Evolutionary conservation across 345 rosid genomes (phyloP), one percentile per base, ranked within the genome.

Genomic region (Linum usitatissimum): DNA sequence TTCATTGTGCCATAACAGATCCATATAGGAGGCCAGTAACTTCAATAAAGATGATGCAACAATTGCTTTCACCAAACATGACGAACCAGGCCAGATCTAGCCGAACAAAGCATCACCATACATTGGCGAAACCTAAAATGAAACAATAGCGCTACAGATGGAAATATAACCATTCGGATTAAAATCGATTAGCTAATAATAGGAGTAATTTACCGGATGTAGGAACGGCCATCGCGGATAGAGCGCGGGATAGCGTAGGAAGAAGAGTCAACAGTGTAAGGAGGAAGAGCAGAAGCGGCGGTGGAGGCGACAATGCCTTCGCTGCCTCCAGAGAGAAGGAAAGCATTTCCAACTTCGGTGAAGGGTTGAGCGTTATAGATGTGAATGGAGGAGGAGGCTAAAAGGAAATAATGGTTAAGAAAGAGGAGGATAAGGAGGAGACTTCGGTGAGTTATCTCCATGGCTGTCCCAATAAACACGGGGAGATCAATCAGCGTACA

Each of bases 251-350:
- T 45, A 15, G 51, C 51, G 15, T 45, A 45, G 4, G 51, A 45
- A 2, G 51, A 45, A 45, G 51, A 45, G 51, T 45, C 51, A 45
- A 45, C 51, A 12, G 51, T 45, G 15, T 45, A 45, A 45, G 51
- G 51, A 9, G 51, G 51, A 45, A 45, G 51, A 45, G 15, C 51
- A 45, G 51, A 1, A 39, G 53, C 59, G 53, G 64, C 49, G 73
- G 59, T 14, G 73, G 74, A 68, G 61, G 91, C 76, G 73, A 64
- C 75, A 68, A 90, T 75, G 70, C 99, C 99, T 68, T 93, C 99
- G 80, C 99, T 93, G 69, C 97, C 99, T 53, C 99, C 99, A 57
- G 92, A 76, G 68, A 93, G 91, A 69, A 93, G 94, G 70, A 75
- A 83, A 57, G 94, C 72, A 60, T 84, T 93, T 66, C 99, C 99